Evolutionary conservation across 805 yeast genomes (phyloP), one percentile per base, ranked within the genome.

Genomic region (Schizosaccharomyces osmophilus): DNA sequence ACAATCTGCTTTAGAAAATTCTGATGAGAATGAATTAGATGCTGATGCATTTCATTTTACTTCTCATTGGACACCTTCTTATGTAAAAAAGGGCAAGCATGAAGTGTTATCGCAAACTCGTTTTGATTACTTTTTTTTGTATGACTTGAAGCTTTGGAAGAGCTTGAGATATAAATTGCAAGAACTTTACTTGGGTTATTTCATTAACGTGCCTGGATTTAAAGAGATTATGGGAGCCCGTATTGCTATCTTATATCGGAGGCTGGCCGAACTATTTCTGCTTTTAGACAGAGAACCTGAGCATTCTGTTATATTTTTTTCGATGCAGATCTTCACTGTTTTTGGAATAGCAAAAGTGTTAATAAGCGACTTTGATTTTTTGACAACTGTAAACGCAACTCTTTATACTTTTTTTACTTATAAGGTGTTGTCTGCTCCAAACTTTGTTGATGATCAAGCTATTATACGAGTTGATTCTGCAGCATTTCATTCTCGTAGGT

Each of bases 271-370:
- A 64, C 74, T 84, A 73, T 85, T 82, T 65, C 75, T 85, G 59
- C 72, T 78, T 0, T 73, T 81, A 64, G 99, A 93, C 68, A 77
- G 95, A 63, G 97, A 93, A 68, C 95, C 96, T 0, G 95, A 88
- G 66, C 72, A 80, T 62, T 86, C 90, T 13, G 76, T 89, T 74
- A 78, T 82, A 48, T 80, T 83, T 48, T 72, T 90, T 24, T 82
- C 94, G 0, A 82, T 90, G 0, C 98, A 93, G 71, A 73, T 93
- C 26, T 88, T 88, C 70, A 89, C 97, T 0, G 84, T 95, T 61
- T 96, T 97, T 0, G 79, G 88, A 0, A 83, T 84, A 65, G 82
- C 95, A 0, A 78, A 76, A 3, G 73, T 80, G 32, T 78, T 85
- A 31, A 76, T 82, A 5, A 70, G 74, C 39, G 84, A 82, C 66